Percentiles rank a stretch among this genome's conserved stretches.
phyloP scores from a whole-genome alignment of 2,329 filamentous ascomycete species.

The Aspergillus fischeri region DNA sequence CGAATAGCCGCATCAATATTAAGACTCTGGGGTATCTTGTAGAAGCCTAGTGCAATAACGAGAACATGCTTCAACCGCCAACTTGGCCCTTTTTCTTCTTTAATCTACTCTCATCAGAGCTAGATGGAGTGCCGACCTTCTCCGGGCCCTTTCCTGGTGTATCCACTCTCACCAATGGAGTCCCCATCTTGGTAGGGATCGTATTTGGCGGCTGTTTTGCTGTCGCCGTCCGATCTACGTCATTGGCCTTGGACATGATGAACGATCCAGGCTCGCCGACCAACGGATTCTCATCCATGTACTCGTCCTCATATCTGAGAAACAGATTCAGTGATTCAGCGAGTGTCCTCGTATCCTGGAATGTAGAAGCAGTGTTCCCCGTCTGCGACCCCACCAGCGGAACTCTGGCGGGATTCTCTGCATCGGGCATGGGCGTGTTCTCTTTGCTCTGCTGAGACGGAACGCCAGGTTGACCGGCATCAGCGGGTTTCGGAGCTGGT shows the following conservation, averaged over 20 bases:
- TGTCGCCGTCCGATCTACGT: slow-evolving; percentile 20
- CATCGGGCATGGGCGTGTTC: slow-evolving; percentile 43
- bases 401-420: slow-evolving; percentile 26
- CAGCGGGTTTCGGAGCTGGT: slow-evolving; percentile 41
- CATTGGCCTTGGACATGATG: slow-evolving; percentile 47
- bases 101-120: slow-evolving; percentile 32
- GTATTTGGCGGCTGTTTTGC: slow-evolving; percentile 17
- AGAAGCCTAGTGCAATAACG: slow-evolving; percentile 1
- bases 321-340: slow-evolving; percentile 49
- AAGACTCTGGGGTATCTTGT: slow-evolving; percentile 20
- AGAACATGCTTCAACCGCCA: slow-evolving; percentile 17
- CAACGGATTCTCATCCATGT: slow-evolving; percentile 61
- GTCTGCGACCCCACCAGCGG: slow-evolving; percentile 20
- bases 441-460: slow-evolving; percentile 46
- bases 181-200: slow-evolving; percentile 19
- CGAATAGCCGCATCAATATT: neutral
- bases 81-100: slow-evolving; percentile 35
- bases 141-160: slow-evolving; percentile 28
- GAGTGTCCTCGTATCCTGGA: slow-evolving; percentile 39
- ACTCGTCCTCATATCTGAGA: slow-evolving; percentile 55
- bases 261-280: slow-evolving; percentile 61
- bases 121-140: slow-evolving; percentile 30
- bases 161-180: slow-evolving; percentile 31
- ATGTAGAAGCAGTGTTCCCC: slow-evolving; percentile 19
- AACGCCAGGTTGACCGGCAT: slow-evolving; percentile 28